Conservation (phyloP, 116 monocot species). For the Trichopus zeylanicus region DNA sequence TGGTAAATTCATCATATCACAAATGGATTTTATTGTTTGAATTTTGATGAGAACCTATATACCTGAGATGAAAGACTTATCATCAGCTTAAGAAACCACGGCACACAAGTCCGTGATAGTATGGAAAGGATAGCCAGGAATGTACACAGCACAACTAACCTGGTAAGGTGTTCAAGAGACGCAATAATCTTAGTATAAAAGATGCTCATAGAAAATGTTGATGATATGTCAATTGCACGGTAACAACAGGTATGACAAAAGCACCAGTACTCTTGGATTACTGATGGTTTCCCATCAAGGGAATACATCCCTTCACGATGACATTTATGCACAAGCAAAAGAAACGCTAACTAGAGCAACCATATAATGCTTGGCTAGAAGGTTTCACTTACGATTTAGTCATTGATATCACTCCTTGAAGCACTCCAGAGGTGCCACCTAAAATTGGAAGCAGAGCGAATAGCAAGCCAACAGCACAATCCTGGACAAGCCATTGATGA, state of each 20-base stretch:
- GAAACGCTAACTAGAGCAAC: not conserved
- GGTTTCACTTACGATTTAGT: slow-evolving; percentile 65
- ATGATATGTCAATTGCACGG: not conserved
- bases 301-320: not conserved
- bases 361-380: not conserved
- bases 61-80: slow-evolving; percentile 82
- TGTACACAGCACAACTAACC: slow-evolving; percentile 50
- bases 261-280: not conserved
- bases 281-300: no score
- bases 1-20: not conserved
- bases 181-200: not conserved
- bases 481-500: slow-evolving; percentile 42
- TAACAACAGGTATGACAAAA: not conserved
- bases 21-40: not conserved
- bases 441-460: slow-evolving; percentile 94
- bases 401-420: slow-evolving; percentile 89
- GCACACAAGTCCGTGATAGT: slow-evolving; percentile 55
- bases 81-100: slow-evolving; percentile 84
- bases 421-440: slow-evolving; percentile 79
- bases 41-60: not conserved
- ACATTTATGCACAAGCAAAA: not conserved
- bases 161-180: not conserved
- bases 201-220: not conserved
- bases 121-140: slow-evolving; percentile 63
- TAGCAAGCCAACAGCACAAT: slow-evolving; percentile 94